Evolutionary conservation across 129 eudicot species (phyloP).

Genomic region (Solidago caesia): DNA sequence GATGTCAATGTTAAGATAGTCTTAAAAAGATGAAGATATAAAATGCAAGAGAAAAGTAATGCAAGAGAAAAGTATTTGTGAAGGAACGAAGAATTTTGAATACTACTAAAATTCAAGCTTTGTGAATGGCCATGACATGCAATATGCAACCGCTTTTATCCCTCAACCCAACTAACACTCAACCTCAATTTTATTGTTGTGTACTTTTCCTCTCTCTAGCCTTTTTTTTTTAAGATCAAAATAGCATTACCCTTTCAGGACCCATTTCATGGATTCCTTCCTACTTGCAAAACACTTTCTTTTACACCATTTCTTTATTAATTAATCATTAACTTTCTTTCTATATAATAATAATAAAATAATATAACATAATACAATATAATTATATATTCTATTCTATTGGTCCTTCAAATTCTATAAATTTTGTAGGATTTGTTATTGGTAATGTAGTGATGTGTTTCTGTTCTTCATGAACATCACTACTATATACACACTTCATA

Average conservation of each 20-base stretch:
- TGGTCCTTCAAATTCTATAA: constrained; percentile 4
- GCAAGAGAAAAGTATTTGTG: background rate
- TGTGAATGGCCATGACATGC: constrained; percentile 24
- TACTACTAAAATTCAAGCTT: background rate
- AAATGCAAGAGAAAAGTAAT: too few relatives aligned
- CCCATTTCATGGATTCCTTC: constrained; percentile 37
- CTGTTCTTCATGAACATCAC: constrained; percentile 27
- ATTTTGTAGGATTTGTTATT: background rate
- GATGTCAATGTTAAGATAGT: too few relatives aligned
- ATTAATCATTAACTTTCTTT: constrained; percentile 22
- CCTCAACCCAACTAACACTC: constrained; percentile 19
- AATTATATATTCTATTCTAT: background rate
- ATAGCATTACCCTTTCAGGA: constrained; percentile 13
- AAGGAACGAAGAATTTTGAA: constrained; percentile 13
- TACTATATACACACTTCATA: background rate
- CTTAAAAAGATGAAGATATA: too few relatives aligned
- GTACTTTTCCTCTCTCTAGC: constrained; percentile 3
- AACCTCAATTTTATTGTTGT: background rate
- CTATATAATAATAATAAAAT: background rate
- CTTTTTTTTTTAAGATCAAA: background rate
- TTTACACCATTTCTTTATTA: constrained; percentile 14
- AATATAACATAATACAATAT: background rate
- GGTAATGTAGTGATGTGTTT: constrained; percentile 33
- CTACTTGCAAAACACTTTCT: constrained; percentile 34
- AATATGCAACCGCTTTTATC: constrained; percentile 33